A percentile compares a stretch with the other conserved stretches of the same genome.
phyloP scores from a whole-genome alignment of 768 basidiomycete genomes.

The Daedaleopsis nitida region DNA sequence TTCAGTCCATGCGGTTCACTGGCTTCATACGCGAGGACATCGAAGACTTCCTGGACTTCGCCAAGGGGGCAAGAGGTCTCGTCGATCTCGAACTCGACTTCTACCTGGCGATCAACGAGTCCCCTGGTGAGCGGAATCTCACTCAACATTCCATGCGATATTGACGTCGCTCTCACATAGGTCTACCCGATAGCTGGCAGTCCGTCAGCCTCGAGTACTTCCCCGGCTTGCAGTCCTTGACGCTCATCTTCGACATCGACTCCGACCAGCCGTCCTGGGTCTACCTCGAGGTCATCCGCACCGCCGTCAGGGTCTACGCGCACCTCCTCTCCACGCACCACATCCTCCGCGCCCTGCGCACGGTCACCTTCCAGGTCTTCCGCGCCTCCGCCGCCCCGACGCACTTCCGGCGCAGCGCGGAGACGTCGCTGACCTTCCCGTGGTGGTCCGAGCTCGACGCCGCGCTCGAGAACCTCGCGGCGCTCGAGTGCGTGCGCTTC shows the following conservation, averaged over 20 bases:
- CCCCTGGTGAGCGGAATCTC: neutral
- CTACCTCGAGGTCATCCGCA: neutral
- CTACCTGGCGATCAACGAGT: neutral
- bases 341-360: neutral
- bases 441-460: neutral
- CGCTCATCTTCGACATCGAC: conserved; percentile 1
- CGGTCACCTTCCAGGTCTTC: conserved; percentile 3
- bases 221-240: neutral
- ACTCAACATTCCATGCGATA: neutral
- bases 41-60: neutral
- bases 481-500: neutral
- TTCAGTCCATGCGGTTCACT: neutral
- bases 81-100: neutral
- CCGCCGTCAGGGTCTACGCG: neutral
- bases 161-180: neutral
- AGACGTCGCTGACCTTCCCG: neutral
- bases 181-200: neutral
- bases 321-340: neutral
- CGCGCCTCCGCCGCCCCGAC: neutral
- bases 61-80: neutral
- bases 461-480: neutral
- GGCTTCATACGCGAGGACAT: neutral
- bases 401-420: neutral
- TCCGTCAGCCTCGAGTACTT: neutral
- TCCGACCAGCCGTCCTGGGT: neutral